Evolutionary conservation across 2,329 filamentous ascomycete genomes (phyloP).

Genomic region (Pezicula rhizophila): DNA sequence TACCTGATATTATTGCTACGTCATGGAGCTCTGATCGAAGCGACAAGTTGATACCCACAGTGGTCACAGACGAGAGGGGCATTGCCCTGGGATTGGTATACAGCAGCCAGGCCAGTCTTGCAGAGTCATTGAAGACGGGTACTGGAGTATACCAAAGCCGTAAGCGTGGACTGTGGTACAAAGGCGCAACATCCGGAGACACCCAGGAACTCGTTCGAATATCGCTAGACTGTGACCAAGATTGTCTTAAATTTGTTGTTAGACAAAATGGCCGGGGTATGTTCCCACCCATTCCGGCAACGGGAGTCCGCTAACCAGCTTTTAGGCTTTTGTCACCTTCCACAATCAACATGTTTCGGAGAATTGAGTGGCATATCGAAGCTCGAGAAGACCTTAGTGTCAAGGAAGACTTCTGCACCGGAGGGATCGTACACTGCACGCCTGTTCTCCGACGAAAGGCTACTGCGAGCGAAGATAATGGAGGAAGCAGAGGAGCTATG

Average conservation of each 20-base stretch:
- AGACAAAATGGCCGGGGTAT: constrained; percentile 73
- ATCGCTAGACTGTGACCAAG: constrained; percentile 85
- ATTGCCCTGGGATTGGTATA: constrained; percentile 85
- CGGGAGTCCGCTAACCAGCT: constrained; percentile 6
- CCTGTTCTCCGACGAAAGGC: constrained; percentile 84
- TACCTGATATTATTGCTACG: constrained; percentile 65
- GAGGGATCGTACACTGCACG: constrained; percentile 89
- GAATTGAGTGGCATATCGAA: constrained; percentile 73
- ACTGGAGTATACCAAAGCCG: constrained; percentile 88
- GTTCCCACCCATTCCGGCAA: constrained; percentile 8
- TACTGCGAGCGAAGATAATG: constrained; percentile 93
- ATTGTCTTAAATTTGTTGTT: constrained; percentile 86
- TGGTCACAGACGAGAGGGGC: constrained; percentile 85
- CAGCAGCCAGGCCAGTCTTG: constrained; percentile 85
- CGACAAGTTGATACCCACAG: constrained; percentile 80
- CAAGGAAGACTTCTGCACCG: constrained; percentile 76
- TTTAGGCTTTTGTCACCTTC: constrained; percentile 81
- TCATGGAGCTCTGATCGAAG: constrained; percentile 75
- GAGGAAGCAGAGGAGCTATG: constrained; percentile 96
- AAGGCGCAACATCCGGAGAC: constrained; percentile 90
- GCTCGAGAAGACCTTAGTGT: constrained; percentile 79
- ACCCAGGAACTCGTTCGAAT: constrained; percentile 83
- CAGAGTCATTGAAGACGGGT: constrained; percentile 76
- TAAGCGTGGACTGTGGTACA: constrained; percentile 93
- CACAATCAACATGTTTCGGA: constrained; percentile 89